Evolutionary conservation across 108 stramenopile genomes (phyloP).

Genomic region (Skeletonema menzelii): DNA sequence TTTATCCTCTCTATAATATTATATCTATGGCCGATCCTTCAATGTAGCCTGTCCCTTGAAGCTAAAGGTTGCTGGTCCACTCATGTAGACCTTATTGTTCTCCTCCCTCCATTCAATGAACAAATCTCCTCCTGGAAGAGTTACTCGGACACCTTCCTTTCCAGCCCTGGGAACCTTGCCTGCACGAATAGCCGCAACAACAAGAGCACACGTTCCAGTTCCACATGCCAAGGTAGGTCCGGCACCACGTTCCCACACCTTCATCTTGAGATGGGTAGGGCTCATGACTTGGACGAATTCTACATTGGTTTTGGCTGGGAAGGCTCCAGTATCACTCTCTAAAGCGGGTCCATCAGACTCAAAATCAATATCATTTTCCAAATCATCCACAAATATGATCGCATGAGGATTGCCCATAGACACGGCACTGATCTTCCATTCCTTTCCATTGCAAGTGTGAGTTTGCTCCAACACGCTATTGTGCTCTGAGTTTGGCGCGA

Average conservation of each 20-base stretch:
- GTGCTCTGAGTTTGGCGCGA: constrained; percentile 73
- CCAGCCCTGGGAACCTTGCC: constrained; percentile 77
- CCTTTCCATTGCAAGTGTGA: constrained; percentile 78
- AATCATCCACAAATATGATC: constrained; percentile 91
- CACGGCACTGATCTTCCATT: constrained; percentile 89
- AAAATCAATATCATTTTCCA: constrained; percentile 89
- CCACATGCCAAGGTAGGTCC: constrained; percentile 98
- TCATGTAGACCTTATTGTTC: constrained; percentile 94
- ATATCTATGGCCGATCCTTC: constrained; percentile 26
- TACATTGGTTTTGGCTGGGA: constrained; percentile 95
- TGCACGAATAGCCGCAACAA: constrained; percentile 91
- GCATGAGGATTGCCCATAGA: constrained; percentile 99
- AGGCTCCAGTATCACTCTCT: constrained; percentile 76
- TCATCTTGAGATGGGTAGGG: constrained; percentile 90
- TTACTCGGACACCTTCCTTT: constrained; percentile 64
- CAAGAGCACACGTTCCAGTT: constrained; percentile 95
- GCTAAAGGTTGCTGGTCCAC: constrained; percentile 72
- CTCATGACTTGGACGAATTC: constrained; percentile 95
- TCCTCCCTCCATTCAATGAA: constrained; percentile 91
- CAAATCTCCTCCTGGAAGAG: constrained; percentile 90
- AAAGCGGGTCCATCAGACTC: constrained; percentile 87
- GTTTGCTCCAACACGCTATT: constrained; percentile 87
- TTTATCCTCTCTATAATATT: not conserved
- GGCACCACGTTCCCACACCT: constrained; percentile 97
- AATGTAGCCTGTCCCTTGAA: constrained; percentile 62